Evolutionary conservation across 1,284 basidiomycete genomes (phyloP).

Genomic region (Cryptococcus sp.): DNA sequence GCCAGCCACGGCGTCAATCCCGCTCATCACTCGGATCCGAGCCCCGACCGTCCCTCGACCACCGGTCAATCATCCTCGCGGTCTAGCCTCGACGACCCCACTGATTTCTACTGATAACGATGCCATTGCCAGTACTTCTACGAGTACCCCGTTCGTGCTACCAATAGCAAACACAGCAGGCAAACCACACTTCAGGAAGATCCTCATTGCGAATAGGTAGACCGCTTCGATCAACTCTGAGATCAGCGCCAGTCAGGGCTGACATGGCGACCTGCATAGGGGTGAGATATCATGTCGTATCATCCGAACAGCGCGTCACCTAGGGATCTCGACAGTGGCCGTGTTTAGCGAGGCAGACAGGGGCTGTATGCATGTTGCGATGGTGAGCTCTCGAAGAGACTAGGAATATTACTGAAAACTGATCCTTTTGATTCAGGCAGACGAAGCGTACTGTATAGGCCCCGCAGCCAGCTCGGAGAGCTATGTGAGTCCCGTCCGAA

Average conservation of each 20-base stretch:
- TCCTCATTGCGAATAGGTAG: constrained; percentile 79
- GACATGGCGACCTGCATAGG: constrained; percentile 16
- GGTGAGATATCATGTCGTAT: constrained; percentile 96
- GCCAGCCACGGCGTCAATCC: no score
- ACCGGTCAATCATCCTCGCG: no score
- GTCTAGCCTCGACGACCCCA: no score
- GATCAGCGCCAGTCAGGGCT: not conserved
- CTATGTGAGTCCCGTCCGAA: constrained; percentile 64
- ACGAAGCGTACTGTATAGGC: constrained; percentile 92
- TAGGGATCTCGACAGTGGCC: constrained; percentile 88
- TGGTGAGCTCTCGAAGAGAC: constrained; percentile 30
- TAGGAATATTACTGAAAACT: not conserved
- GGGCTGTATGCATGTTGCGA: constrained; percentile 72
- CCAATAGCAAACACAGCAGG: not conserved
- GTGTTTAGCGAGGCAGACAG: constrained; percentile 87
- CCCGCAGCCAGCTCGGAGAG: constrained; percentile 84
- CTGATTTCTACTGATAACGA: no score
- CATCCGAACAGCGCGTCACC: constrained; percentile 80
- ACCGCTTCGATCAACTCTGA: constrained; percentile 1
- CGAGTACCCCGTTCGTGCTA: no score
- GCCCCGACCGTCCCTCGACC: no score
- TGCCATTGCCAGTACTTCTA: not conserved
- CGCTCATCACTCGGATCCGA: no score
- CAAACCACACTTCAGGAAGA: constrained; percentile 59
- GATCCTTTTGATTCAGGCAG: constrained; percentile 64